A percentile compares a stretch with the other conserved stretches of the same genome.
Conservation (phyloP, 2,329 filamentous ascomycete genomes). For the Pseudocercospora musae region DNA sequence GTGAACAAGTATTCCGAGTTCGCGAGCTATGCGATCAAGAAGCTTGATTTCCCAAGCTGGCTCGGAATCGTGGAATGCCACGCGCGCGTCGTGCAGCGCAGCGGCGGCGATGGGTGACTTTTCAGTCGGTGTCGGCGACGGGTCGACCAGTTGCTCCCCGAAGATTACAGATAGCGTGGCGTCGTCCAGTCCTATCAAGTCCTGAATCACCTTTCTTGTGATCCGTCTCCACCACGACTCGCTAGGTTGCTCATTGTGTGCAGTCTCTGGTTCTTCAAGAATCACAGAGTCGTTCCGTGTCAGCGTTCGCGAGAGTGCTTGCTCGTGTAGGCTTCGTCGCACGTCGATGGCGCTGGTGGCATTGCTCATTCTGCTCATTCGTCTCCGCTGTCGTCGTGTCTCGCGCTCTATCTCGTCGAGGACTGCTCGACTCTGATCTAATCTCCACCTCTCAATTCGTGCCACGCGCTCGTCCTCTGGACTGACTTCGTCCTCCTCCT, state of each 20-base stretch:
- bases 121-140: conserved; percentile 33
- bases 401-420: conserved; percentile 87
- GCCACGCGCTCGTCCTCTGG: conserved; percentile 70
- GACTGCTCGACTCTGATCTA: conserved; percentile 83
- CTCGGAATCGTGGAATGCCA: conserved; percentile 36
- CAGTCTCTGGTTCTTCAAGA: conserved; percentile 17
- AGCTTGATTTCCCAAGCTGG: conserved; percentile 70
- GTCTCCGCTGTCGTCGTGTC: conserved; percentile 61
- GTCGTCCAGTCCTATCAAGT: conserved; percentile 89
- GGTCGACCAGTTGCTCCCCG: conserved; percentile 66
- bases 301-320: conserved; percentile 16
- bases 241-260: conserved; percentile 35
- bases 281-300: conserved; percentile 28
- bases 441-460: conserved; percentile 85
- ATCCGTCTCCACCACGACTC: conserved; percentile 77
- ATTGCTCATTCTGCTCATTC: conserved; percentile 57
- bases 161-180: conserved; percentile 79
- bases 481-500: conserved; percentile 50
- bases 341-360: conserved; percentile 13
- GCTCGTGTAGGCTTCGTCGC: conserved; percentile 17
- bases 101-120: conserved; percentile 32
- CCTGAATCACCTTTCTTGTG: conserved; percentile 79
- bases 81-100: conserved; percentile 31
- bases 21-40: conserved; percentile 78
- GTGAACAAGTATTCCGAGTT: conserved; percentile 79